A percentile compares a stretch with the other conserved stretches of the same genome.
Conservation (phyloP, 164 flowering plant genomes). For the Pachysandra terminalis region DNA sequence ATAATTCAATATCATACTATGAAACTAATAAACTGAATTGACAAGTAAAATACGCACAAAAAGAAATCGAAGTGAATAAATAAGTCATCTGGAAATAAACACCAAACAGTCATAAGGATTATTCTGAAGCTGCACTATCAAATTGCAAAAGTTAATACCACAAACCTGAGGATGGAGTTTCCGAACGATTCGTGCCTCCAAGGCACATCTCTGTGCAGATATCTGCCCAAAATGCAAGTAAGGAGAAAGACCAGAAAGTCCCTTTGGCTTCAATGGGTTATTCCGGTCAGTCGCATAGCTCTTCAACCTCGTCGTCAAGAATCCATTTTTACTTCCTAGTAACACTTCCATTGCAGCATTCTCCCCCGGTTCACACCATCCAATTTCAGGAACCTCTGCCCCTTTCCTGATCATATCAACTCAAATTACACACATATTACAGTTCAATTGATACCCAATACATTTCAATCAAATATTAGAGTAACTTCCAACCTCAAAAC, state of each 20-base stretch:
- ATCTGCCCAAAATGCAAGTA: constrained; percentile 96
- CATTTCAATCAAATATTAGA: background rate
- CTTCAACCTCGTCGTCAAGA: constrained; percentile 68
- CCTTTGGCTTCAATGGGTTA: constrained; percentile 75
- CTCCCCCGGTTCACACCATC: constrained; percentile 93
- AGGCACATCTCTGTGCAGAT: constrained; percentile 88
- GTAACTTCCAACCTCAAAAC: constrained; percentile 55
- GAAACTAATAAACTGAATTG: background rate
- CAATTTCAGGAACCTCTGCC: constrained; percentile 85
- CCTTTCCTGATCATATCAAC: constrained; percentile 63
- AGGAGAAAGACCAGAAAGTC: constrained; percentile 92
- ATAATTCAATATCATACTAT: constrained; percentile 4
- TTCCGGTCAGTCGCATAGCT: constrained; percentile 68
- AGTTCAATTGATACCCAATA: background rate
- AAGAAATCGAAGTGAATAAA: background rate
- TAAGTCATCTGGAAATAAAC: background rate
- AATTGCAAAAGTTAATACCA: constrained; percentile 3
- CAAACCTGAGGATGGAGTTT: constrained; percentile 68
- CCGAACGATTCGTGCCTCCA: constrained; percentile 65
- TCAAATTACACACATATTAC: background rate
- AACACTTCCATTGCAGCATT: constrained; percentile 71
- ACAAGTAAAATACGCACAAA: background rate
- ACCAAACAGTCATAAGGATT: background rate
- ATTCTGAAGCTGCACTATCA: background rate
- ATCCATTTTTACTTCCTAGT: constrained; percentile 71